Base-by-base conservation (phyloP, 352 stramenopile genomes). In the Globisporangium yorkense region DNA sequence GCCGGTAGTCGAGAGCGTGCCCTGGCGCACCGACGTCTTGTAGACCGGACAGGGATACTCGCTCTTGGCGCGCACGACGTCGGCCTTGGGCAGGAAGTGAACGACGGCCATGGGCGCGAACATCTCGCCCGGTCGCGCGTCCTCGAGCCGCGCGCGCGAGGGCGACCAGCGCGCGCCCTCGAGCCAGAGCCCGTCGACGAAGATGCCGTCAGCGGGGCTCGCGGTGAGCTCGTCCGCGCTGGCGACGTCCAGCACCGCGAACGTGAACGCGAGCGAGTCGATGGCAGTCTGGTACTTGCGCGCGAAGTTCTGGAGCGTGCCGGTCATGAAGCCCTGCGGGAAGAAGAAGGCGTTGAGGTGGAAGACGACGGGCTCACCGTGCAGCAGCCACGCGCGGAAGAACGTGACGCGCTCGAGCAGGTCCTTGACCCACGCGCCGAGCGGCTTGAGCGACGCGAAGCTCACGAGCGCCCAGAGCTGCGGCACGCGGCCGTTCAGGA, bases 271-370 rank as follows among this genome's bases (percentile, higher is more conserved):
- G 12, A 98, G 72, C 16, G 88, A 96, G 68, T 98, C 94, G 65
- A 98, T 98, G 8, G 94, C 89, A 20, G 96, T 87, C 56, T 94
- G 81, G 71, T 98, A 97, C 66, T 98, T 98, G 13, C 92, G 80
- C 2, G 92, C 92, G 57, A 96, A 89, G 70, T 97, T 98, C 69
- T 98, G 92, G 50, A 97, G 77, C 44, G 82, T 93, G n/a, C 87
- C 89, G 0, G 92, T 98, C 59, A 97, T 81, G 65, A 97, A 97
- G 9, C 87, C 86, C 62, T 96, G 86, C 2, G 90, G 89, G 61
- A 97, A 97, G 76, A 96, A 96, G 57, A 97, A 97, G 10, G 94
- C 89, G 47, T 92, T 88, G 8, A 98, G 75, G 27, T 88, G 77
- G 62, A 98, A 98, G 16, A 89, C 79, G 0, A 80, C 68, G 0